Evolutionary conservation across 2,329 filamentous ascomycete genomes (phyloP).

Genomic region (Paecilomyces sp.): DNA sequence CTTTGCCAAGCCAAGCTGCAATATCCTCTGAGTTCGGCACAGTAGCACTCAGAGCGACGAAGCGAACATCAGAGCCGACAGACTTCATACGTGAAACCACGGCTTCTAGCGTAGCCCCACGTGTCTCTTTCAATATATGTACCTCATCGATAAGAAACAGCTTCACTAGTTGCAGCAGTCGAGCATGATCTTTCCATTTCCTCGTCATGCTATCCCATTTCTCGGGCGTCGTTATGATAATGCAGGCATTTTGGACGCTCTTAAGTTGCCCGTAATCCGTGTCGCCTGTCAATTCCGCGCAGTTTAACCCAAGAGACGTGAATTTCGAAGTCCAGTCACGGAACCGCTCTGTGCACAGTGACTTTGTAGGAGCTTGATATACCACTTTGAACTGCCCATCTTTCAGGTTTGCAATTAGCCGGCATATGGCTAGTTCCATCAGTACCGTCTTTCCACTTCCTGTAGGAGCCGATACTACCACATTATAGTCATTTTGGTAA

Average conservation of each 20-base stretch:
- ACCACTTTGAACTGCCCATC: slow-evolving; percentile 68
- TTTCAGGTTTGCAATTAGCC: slow-evolving; percentile 51
- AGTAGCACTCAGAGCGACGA: slow-evolving; percentile 75
- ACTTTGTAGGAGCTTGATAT: slow-evolving; percentile 80
- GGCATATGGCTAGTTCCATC: slow-evolving; percentile 75
- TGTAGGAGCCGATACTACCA: slow-evolving; percentile 74
- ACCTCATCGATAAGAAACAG: slow-evolving; percentile 83
- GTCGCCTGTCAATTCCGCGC: slow-evolving; percentile 75
- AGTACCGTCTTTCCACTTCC: slow-evolving; percentile 80
- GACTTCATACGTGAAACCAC: slow-evolving; percentile 85
- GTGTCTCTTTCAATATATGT: slow-evolving; percentile 72
- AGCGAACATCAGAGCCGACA: slow-evolving; percentile 65
- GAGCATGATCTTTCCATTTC: slow-evolving; percentile 76
- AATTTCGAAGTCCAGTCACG: slow-evolving; percentile 76
- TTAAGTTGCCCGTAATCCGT: slow-evolving; percentile 61
- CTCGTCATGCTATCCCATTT: slow-evolving; percentile 88
- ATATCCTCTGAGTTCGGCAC: slow-evolving; percentile 78
- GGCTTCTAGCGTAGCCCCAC: slow-evolving; percentile 73
- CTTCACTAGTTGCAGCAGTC: slow-evolving; percentile 66
- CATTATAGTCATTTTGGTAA: slow-evolving; percentile 64
- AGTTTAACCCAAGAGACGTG: slow-evolving; percentile 56
- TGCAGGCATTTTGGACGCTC: slow-evolving; percentile 64
- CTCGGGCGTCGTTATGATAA: slow-evolving; percentile 82
- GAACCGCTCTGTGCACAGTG: slow-evolving; percentile 68
- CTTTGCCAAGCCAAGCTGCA: slow-evolving; percentile 68